A percentile compares a stretch with the other conserved stretches of the same genome.
Evolutionary conservation across 768 basidiomycete species (phyloP).

Genomic region (Macrolepiota fuliginosa): DNA sequence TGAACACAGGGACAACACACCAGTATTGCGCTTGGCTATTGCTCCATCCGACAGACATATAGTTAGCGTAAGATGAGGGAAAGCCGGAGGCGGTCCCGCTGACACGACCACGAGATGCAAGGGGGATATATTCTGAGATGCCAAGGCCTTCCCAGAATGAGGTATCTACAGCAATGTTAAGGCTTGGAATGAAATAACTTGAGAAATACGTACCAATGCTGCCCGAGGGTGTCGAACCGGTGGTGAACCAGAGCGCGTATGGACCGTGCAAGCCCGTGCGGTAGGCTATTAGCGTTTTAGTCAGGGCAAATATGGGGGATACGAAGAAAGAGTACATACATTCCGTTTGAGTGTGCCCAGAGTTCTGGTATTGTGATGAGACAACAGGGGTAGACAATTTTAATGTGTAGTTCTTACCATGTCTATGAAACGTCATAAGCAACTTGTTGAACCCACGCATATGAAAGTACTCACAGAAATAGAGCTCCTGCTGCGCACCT

Average conservation of each 20-base stretch:
- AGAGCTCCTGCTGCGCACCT: slow-evolving; percentile 32
- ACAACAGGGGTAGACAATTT: neutral
- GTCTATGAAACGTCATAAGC: slow-evolving; percentile 15
- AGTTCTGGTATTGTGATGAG: slow-evolving; percentile 24
- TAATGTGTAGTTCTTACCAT: slow-evolving; percentile 13
- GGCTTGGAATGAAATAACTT: neutral
- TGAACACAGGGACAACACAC: slow-evolving; percentile 14
- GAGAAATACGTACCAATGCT: slow-evolving; percentile 20
- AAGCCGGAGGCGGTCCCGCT: slow-evolving; percentile 28
- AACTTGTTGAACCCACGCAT: neutral
- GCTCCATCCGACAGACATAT: slow-evolving; percentile 25
- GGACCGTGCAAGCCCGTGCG: slow-evolving; percentile 35
- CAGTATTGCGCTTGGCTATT: slow-evolving; percentile 32
- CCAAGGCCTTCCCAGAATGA: slow-evolving; percentile 29
- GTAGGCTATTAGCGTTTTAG: slow-evolving; percentile 17
- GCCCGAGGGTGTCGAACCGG: slow-evolving; percentile 29
- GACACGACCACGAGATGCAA: slow-evolving; percentile 26
- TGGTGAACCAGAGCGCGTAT: slow-evolving; percentile 38
- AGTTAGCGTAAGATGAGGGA: slow-evolving; percentile 19
- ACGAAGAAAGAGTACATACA: slow-evolving; percentile 15
- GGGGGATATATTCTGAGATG: slow-evolving; percentile 22
- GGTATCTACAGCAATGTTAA: slow-evolving; percentile 17
- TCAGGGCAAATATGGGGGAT: neutral
- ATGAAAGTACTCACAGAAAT: slow-evolving; percentile 27
- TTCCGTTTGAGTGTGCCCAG: slow-evolving; percentile 36